Conservation (phyloP, 2,329 filamentous ascomycete species). For the Malbranchea zuffiana region DNA sequence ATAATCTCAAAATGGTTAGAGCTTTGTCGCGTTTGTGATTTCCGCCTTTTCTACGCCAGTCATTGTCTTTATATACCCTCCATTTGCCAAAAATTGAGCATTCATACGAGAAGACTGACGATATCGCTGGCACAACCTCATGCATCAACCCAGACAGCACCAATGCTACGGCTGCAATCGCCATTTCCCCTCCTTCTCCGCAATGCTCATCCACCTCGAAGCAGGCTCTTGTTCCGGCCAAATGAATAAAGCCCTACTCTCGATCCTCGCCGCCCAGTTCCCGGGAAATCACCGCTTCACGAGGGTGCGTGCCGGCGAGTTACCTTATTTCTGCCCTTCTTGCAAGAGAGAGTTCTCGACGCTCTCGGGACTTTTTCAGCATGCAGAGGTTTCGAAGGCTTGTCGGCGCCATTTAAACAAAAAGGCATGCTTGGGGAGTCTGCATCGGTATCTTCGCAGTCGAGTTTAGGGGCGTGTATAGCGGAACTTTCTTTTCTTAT, state of each 20-base stretch:
- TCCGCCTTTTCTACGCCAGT: not conserved
- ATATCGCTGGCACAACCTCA: constrained; percentile 15
- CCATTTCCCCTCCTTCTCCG: constrained; percentile 17
- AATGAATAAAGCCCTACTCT: constrained; percentile 5
- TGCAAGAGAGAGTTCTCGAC: constrained; percentile 14
- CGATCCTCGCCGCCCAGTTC: not conserved
- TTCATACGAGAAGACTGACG: no score
- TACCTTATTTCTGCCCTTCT: constrained; percentile 14
- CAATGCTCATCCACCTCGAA: constrained; percentile 20
- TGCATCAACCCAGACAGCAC: constrained; percentile 12
- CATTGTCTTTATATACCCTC: not conserved
- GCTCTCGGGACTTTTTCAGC: constrained; percentile 17
- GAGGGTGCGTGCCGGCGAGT: not conserved
- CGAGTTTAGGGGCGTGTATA: not conserved
- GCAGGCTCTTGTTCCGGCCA: constrained; percentile 16
- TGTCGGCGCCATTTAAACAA: not conserved
- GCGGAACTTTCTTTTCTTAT: not conserved
- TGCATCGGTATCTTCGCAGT: constrained; percentile 2
- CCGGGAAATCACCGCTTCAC: not conserved
- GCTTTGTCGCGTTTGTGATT: not conserved
- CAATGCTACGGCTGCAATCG: constrained; percentile 17
- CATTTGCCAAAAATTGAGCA: no score
- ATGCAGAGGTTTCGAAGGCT: constrained; percentile 14
- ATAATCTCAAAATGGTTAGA: constrained; percentile 16
- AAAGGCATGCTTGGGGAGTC: not conserved